Conservation (phyloP, 768 basidiomycete genomes). For the Serendipita sp. region DNA sequence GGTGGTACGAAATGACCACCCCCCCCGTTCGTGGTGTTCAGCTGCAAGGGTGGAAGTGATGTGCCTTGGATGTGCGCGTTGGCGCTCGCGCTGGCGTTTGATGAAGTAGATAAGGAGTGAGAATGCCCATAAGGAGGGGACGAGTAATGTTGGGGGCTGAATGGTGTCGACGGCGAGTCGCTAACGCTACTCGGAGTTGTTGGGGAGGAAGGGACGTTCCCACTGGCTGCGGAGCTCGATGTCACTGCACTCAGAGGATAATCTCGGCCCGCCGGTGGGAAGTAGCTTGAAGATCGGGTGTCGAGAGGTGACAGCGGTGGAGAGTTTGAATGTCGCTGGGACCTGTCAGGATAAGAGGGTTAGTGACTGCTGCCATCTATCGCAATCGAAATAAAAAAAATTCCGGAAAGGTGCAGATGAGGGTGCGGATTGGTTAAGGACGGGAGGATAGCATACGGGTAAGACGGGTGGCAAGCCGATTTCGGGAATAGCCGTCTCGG, state of each 20-base stretch:
- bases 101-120: neutral
- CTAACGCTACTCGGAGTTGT: conserved; percentile 4
- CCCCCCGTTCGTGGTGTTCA: neutral
- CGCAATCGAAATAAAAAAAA: neutral
- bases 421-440: too few species aligned
- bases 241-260: conserved; percentile 3
- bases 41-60: neutral
- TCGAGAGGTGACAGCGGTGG: conserved; percentile 3
- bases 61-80: neutral
- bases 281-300: neutral
- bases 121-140: conserved; percentile 3
- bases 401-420: neutral
- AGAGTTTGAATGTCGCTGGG: conserved; percentile 1
- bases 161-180: conserved; percentile 3
- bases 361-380: neutral
- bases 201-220: neutral
- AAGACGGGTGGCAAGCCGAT: too few species aligned
- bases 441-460: too few species aligned
- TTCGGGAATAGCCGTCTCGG: too few species aligned
- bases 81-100: neutral
- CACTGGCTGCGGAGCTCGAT: neutral
- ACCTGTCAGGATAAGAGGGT: neutral
- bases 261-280: neutral
- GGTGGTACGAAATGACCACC: conserved; percentile 2
- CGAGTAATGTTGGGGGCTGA: neutral